These are phyloP conservation scores for Fusarium kyushuense DNA, from an alignment of 2,329 filamentous ascomycete genomes.

Conservation along the genomic window DNA sequence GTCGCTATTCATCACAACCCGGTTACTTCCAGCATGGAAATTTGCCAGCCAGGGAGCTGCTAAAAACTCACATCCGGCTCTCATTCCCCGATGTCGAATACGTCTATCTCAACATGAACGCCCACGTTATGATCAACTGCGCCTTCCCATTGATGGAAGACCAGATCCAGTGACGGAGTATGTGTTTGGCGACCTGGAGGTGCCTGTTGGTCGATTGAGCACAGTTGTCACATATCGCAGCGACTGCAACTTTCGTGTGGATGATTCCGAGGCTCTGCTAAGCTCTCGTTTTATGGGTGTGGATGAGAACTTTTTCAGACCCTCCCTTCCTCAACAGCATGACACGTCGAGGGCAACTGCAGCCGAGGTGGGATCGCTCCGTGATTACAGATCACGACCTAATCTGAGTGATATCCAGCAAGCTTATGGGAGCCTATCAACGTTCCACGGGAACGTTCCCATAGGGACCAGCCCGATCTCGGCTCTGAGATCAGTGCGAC, in stretches of 20 bases:
- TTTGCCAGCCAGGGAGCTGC: conserved; percentile 78
- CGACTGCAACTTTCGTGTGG: conserved; percentile 90
- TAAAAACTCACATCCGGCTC: conserved; percentile 74
- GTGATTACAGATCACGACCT: conserved; percentile 66
- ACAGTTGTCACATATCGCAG: conserved; percentile 86
- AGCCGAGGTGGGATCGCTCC: conserved; percentile 79
- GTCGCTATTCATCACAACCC: conserved; percentile 84
- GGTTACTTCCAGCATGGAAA: conserved; percentile 88
- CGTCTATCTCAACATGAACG: conserved; percentile 69
- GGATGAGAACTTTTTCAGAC: conserved; percentile 88
- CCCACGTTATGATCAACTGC: conserved; percentile 74
- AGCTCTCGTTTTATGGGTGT: conserved; percentile 94
- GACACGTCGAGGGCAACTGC: conserved; percentile 53
- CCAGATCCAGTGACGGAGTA: conserved; percentile 73
- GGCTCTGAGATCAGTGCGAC: conserved; percentile 77
- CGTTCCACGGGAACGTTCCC: conserved; percentile 84
- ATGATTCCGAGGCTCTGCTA: conserved; percentile 88
- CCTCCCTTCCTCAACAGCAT: conserved; percentile 73
- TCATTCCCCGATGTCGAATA: conserved; percentile 86
- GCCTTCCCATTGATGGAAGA: conserved; percentile 54
- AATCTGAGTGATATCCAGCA: conserved; percentile 74
- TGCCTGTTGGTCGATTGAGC: conserved; percentile 85
- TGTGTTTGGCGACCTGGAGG: conserved; percentile 84
- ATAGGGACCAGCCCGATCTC: conserved; percentile 88
- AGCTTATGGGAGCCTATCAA: conserved; percentile 90